Evolutionary conservation across 2,329 filamentous ascomycete genomes (phyloP), one percentile per base, ranked within the genome.

Genomic region (Xylariaceae sp.): DNA sequence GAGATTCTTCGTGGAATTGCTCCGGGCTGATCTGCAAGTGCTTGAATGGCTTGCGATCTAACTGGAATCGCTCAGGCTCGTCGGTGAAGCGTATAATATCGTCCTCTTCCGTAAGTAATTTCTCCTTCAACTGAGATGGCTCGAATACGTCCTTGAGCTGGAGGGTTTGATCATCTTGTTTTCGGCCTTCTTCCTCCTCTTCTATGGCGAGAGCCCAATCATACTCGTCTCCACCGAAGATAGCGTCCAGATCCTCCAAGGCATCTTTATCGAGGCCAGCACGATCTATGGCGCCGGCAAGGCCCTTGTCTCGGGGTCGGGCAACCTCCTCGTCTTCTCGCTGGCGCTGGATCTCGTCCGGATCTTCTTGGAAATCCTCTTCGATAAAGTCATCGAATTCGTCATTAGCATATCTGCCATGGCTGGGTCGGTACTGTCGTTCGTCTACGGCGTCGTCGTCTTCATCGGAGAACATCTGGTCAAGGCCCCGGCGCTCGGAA

Each of bases 81-180:
- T 98, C 93, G 17, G 80, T 83, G 61, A 85, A 82, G 39, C 93
- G 88, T 55, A 98, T 96, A 47, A 82, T 73, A 64, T 97, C 95
- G 65, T 98, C 93, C 53, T 91, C 90, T 47, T 97, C 93, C 7
- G 93, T 98, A 57, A 98, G 80, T 65, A 97, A 86, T 69, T 89
- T 92, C 69, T 98, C 93, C 45, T 86, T 84, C 32, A 98, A 79
- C 65, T 98, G 90, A 3, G 91, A 95, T 1, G 93, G 93, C 67
- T 98, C 93, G 60, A 98, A 98, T 40, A 98, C 92, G 64, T 98
- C 92, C 70, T 97, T 96, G 52, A 98, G 79, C 67, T 96, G 89
- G 34, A 97, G 81, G 36, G 85, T 84, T 59, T 91, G 87, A 55
- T 94, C 88, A 50, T 88, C 86, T 48, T 83, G 79, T 54, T 86